Base-by-base conservation (phyloP, 768 basidiomycete genomes). In the Mycena chlorophos region DNA sequence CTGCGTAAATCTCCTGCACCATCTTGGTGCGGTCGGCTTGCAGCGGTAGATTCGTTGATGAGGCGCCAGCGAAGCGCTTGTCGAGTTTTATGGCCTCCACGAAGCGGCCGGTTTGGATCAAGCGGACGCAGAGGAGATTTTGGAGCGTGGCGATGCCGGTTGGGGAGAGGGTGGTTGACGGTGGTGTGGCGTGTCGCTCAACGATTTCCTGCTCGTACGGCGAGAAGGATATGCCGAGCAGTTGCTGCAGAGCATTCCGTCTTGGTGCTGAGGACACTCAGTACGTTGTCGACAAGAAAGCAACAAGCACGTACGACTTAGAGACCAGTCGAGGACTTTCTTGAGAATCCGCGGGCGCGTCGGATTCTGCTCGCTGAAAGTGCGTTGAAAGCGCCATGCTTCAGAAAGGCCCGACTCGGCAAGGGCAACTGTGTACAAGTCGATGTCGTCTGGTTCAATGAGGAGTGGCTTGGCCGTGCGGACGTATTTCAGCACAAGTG, bases 41-140 rank as follows among this genome's bases (percentile, higher is more conserved):
- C 43, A 69, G 69, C 47, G 71, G 63, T 39, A 71, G 66, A 51
- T 77, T 69, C 39, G 73, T 63, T n/a, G 74, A 56, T 5, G 78
- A 74, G n/a, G 73, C 65, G 10, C 76, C 69, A 37, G 76, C 68
- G 60, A 89, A 86, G 62, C 80, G 76, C 48, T 82, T 80, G 67
- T 93, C 89, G 39, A 89, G 75, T 71, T 85, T 87, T 65, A 92
- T 81, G 8, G 89, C 91, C n/a, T 84, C 83, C 0, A 79, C 71
- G 62, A 86, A 85, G 55, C 82, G 80, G 3, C 89, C 91, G 2
- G 76, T 78, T 64, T 90, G 86, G 29, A 93, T 80, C 8, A 92
- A 80, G 10, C 91, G 86, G 16, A 88, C 82, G 57, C 87, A 89
- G 26, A 89, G 77, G n/a, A 93, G 78, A 58, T 93, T 88, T 66